These are phyloP conservation scores for Sporothrix curviconia DNA, from an alignment of 2,329 filamentous ascomycete species.

Conservation along the genomic window DNA sequence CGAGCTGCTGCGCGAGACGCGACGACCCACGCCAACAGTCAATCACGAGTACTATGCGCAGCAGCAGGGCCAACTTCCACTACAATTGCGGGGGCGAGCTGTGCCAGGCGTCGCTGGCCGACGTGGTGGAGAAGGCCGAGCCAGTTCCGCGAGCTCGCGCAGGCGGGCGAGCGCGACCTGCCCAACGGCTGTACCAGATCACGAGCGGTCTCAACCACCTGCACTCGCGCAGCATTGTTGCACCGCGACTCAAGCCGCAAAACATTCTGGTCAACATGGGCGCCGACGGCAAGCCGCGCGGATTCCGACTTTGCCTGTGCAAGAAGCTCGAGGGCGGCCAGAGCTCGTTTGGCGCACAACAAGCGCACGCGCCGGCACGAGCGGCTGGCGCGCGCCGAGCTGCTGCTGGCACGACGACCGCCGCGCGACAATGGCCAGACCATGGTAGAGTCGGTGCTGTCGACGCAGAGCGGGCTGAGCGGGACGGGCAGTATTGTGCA, in stretches of 20 bases:
- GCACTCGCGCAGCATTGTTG: slow-evolving; percentile 86
- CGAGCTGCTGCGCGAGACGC: slow-evolving; percentile 80
- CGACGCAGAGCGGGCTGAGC: slow-evolving; percentile 47
- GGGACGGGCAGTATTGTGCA: slow-evolving; percentile 7
- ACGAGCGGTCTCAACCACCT: slow-evolving; percentile 83
- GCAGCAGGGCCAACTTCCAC: slow-evolving; percentile 76
- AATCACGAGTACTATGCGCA: slow-evolving; percentile 96
- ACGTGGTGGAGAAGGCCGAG: slow-evolving; percentile 73
- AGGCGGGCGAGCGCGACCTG: slow-evolving; percentile 66
- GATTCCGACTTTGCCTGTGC: slow-evolving; percentile 95
- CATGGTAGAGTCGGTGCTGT: slow-evolving; percentile 41
- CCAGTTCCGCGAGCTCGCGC: slow-evolving; percentile 62
- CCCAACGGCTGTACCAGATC: slow-evolving; percentile 77
- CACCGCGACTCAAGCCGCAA: slow-evolving; percentile 96
- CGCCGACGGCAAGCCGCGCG: slow-evolving; percentile 68
- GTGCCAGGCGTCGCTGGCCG: slow-evolving; percentile 87
- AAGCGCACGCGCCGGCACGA: slow-evolving; percentile 86
- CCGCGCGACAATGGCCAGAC: slow-evolving; percentile 40
- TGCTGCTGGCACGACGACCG: slow-evolving; percentile 77
- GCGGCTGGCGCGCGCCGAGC: slow-evolving; percentile 95
- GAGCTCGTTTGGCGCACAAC: slow-evolving; percentile 90
- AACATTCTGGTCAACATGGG: slow-evolving; percentile 84
- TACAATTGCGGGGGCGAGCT: slow-evolving; percentile 96
- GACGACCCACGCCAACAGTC: slow-evolving; percentile 94
- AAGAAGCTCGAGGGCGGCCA: slow-evolving; percentile 95